phyloP scores from a whole-genome alignment of 441 rosid species.

The Erodium moschatum region DNA sequence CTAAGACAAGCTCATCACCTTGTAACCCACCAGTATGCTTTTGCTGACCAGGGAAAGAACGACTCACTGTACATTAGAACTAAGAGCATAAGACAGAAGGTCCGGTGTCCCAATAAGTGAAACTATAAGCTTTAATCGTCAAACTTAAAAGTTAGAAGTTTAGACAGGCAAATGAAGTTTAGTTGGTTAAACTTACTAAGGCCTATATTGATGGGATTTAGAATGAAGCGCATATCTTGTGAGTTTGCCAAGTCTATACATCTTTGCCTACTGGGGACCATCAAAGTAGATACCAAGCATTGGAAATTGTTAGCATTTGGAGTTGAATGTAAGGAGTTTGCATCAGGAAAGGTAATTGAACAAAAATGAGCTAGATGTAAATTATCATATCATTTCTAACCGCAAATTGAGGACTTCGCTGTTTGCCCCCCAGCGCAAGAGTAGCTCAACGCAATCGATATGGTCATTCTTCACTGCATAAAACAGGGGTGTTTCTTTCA shows the following conservation, averaged over 20 bases:
- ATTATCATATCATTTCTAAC: slow-evolving; percentile 32
- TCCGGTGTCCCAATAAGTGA: slow-evolving; percentile 1
- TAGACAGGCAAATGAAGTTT: background rate
- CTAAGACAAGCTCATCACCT: slow-evolving; percentile 32
- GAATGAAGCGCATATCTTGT: slow-evolving; percentile 77
- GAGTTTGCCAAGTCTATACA: slow-evolving; percentile 74
- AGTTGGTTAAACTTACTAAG: slow-evolving; percentile 43
- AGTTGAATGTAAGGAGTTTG: slow-evolving; percentile 14
- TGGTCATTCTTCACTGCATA: slow-evolving; percentile 71
- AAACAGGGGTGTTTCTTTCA: slow-evolving; percentile 80
- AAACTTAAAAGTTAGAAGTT: background rate
- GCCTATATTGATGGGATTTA: slow-evolving; percentile 43
- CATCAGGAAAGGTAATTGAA: slow-evolving; percentile 11
- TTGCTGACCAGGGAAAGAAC: slow-evolving; percentile 27
- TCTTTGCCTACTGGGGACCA: slow-evolving; percentile 51
- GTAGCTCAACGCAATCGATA: slow-evolving; percentile 62
- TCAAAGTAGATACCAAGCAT: slow-evolving; percentile 14
- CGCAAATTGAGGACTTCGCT: slow-evolving; percentile 70
- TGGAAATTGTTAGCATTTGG: slow-evolving; percentile 18
- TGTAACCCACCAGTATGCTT: slow-evolving; percentile 25
- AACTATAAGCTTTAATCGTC: background rate
- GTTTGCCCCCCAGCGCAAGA: slow-evolving; percentile 58
- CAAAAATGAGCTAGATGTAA: slow-evolving; percentile 14
- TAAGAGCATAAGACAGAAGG: slow-evolving; percentile 22
- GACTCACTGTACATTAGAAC: slow-evolving; percentile 38